Evolutionary conservation across 1,139 yeast genomes (phyloP).

Genomic region (Yamadazyma epiphylla): DNA sequence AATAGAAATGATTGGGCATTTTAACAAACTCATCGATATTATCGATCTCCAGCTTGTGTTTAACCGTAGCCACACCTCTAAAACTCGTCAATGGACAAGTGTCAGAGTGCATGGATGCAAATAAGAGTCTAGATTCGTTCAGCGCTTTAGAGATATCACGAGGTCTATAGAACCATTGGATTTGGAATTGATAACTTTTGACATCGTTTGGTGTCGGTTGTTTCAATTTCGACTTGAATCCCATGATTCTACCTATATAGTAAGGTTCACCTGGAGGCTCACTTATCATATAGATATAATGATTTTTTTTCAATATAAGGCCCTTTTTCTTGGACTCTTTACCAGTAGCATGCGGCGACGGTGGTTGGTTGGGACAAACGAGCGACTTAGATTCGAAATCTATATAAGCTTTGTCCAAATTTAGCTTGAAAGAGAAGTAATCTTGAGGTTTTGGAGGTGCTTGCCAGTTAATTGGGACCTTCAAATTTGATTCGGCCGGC

Average conservation of each 20-base stretch:
- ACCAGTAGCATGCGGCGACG: constrained; percentile 6
- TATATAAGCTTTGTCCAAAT: constrained; percentile 33
- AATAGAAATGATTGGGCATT: constrained; percentile 73
- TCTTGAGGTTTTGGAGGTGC: constrained; percentile 27
- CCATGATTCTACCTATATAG: constrained; percentile 81
- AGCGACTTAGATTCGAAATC: constrained; percentile 28
- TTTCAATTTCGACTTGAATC: constrained; percentile 48
- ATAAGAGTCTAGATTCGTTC: constrained; percentile 70
- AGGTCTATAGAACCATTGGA: constrained; percentile 93
- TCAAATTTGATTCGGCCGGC: constrained; percentile 1
- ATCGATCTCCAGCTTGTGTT: constrained; percentile 63
- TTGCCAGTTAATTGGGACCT: constrained; percentile 40
- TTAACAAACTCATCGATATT: constrained; percentile 53
- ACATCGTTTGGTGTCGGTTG: constrained; percentile 27
- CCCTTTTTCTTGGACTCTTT: constrained; percentile 12
- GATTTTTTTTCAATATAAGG: constrained; percentile 44
- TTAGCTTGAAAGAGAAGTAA: constrained; percentile 34
- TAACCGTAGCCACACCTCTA: constrained; percentile 72
- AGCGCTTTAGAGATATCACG: constrained; percentile 72
- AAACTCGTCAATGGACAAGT: constrained; percentile 73
- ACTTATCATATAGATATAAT: constrained; percentile 78
- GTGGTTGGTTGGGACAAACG: constrained; percentile 29
- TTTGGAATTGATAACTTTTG: constrained; percentile 54
- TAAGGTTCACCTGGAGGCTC: constrained; percentile 97
- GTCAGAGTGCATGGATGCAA: constrained; percentile 86